Base-by-base conservation (phyloP, 805 yeast species). In the Myxozyma neotropica region DNA sequence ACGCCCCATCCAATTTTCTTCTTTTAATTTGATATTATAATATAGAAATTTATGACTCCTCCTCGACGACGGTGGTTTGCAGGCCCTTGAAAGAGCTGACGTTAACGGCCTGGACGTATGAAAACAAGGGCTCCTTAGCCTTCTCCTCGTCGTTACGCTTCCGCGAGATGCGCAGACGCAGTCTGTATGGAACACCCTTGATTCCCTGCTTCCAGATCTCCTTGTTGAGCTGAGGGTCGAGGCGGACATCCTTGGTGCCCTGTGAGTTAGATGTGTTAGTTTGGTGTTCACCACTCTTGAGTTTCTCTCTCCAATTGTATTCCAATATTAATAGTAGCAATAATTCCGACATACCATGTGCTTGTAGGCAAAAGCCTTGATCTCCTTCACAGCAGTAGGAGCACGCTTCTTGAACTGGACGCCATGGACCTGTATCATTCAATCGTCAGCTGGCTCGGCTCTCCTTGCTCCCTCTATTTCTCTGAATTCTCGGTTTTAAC, bases 131-230 rank as follows among this genome's bases (percentile, higher is more conserved):
- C 83, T 90, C 92, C 86, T 87, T 88, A 76, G 99, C 97, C 78
- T 90, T 93, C 85, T 94, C 99, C 85, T 94, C 99, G 81, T 94
- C 97, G 85, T 94, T 94, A 86, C 98, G 90, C 92, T 88, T 94
- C 87, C 96, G 88, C 69, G 98, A 91, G 83, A 94, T 92, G 85
- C 97, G 92, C 79, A 94, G 85, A 85, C 99, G 92, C 81, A 94
- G 79, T 87, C 97, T 92, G 90, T 82, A 83, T 79, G 96, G 96
- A 76, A 90, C 96, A 84, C 97, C 97, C 86, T 92, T 91, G 83
- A 94, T 87, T 85, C 99, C 99, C 85, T 96, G 92, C 82, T 89
- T 88, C 99, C 99, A 94, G 83, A 94, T 85, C 77, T 87, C 95
- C 81, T 92, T 94, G 89, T 94, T 94, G 81, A 94, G 85, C 82